Base-by-base conservation (phyloP, 202 grass and related monocot species). In the Eragrostis tef region DNA sequence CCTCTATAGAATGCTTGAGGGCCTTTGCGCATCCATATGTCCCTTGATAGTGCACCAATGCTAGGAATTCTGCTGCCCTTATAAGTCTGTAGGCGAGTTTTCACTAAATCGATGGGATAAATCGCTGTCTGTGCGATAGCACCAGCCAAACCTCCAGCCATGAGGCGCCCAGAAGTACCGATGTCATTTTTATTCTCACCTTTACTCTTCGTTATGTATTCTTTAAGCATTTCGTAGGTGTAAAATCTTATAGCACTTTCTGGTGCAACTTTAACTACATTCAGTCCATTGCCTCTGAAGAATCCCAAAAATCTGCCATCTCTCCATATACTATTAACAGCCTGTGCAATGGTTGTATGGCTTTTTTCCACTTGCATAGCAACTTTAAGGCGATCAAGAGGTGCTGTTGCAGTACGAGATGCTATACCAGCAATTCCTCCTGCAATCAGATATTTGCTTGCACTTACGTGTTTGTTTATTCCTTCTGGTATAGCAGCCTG, bases 161-260 rank as follows among this genome's bases (percentile, higher is more conserved):
- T 48, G 39, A 97, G 86, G 14, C 93, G 90, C 36, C 81, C 93
- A 81, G 86, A 90, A 59, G 86, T 74, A 86, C 93, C 90, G 74
- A 97, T 91, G 60, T 93, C 79, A 34, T 79, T 75, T 86, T 90
- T 97, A 24, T 71, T 77, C 63, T 82, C 81, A 83, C 88, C 88
- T 86, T 87, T 92, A 29, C 71, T 83, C 92, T 90, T 84, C 73
- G 78, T 81, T 31, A 97, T 97, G 70, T 80, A 87, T 74, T 93
- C 88, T 83, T 97, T 97, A 73, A 93, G 82, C 70, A 89, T 81
- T 86, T 97, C 93, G 7, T 91, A 97, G 52, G 90, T 78, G 14
- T 91, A 97, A 79, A 97, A 97, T 86, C 81, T 91, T 81, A 97
- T 91, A 75, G 93, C 93, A 71, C 90, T 93, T 87, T 97, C 93